Conservation (phyloP, 257 asterid genomes). For the Jasminum sambac region DNA sequence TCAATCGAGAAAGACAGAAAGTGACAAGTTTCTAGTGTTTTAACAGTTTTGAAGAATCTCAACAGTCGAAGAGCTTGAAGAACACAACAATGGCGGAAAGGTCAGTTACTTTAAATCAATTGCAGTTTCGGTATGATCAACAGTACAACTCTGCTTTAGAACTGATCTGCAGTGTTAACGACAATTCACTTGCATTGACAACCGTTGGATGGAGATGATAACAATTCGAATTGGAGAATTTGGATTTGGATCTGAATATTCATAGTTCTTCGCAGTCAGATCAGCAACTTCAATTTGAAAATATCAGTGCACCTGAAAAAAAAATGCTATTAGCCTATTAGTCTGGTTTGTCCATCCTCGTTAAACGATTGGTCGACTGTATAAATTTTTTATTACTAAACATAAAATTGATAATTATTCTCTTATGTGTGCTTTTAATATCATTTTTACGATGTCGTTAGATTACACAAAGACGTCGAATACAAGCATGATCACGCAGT, state of each 20-base stretch:
- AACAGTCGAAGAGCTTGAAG: slow-evolving; percentile 35
- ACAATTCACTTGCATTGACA: slow-evolving; percentile 25
- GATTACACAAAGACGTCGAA: slow-evolving; percentile 37
- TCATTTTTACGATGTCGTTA: slow-evolving; percentile 24
- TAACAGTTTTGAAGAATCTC: slow-evolving; percentile 36
- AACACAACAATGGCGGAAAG: slow-evolving; percentile 56
- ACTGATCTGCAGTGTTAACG: slow-evolving; percentile 22
- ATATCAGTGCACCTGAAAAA: neutral
- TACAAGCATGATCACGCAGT: slow-evolving; percentile 52
- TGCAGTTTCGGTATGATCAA: slow-evolving; percentile 7
- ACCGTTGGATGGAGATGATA: slow-evolving; percentile 8
- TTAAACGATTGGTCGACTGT: neutral
- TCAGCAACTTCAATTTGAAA: slow-evolving; percentile 4
- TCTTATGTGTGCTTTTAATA: neutral
- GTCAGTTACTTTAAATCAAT: slow-evolving; percentile 31
- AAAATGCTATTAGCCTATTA: no score
- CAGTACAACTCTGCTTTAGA: neutral
- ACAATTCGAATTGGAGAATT: slow-evolving; percentile 6
- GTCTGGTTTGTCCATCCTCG: no score
- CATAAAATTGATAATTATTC: neutral
- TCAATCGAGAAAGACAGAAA: no score
- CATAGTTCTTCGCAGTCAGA: neutral
- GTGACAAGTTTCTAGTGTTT: neutral
- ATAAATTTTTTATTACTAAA: neutral
- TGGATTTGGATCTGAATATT: slow-evolving; percentile 37